A percentile compares a stretch with the other conserved stretches of the same genome.
These are phyloP conservation scores for Colletotrichum simmondsii DNA, from an alignment of 2,329 filamentous ascomycete species.

Conservation along the genomic window DNA sequence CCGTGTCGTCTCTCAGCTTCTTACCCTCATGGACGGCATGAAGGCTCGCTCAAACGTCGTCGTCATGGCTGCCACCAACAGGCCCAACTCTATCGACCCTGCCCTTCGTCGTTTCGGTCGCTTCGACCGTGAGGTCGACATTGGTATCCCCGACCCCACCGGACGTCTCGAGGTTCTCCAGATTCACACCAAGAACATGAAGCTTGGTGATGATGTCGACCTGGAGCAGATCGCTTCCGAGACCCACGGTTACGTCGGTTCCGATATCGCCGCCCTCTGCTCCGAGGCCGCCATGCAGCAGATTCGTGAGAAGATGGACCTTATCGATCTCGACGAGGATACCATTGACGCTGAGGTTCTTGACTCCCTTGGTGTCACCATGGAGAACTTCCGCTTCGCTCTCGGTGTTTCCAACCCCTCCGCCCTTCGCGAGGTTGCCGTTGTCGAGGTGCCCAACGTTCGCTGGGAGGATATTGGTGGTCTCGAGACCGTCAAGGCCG, in stretches of 20 bases:
- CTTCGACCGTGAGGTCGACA: conserved; percentile 99
- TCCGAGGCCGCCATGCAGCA: conserved; percentile 99
- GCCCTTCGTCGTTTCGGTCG: conserved; percentile 97
- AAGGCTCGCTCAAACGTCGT: conserved; percentile 98
- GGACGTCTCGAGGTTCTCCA: conserved; percentile 98
- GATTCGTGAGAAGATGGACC: conserved; percentile 99
- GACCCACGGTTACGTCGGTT: conserved; percentile 99
- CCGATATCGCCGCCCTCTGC: conserved; percentile 96
- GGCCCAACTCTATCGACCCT: conserved; percentile 98
- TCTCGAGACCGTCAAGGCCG: conserved; percentile 97
- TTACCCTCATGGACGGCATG: conserved; percentile 99
- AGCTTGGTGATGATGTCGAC: conserved; percentile 95
- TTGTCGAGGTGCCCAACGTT: conserved; percentile 98
- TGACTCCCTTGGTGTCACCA: conserved; percentile 97
- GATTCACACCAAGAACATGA: conserved; percentile 99
- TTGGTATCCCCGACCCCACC: conserved; percentile 96
- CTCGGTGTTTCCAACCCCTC: conserved; percentile 98
- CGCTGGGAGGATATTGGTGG: conserved; percentile 99
- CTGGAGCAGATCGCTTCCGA: conserved; percentile 96
- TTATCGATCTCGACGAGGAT: conserved; percentile 98
- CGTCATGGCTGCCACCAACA: conserved; percentile 99
- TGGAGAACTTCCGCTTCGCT: conserved; percentile 99
- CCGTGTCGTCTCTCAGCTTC: conserved; percentile 95
- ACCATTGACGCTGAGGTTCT: conserved; percentile 99
- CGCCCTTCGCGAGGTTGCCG: conserved; percentile 96